A percentile compares a stretch with the other conserved stretches of the same genome.
These are phyloP conservation scores for Cercophora scortea DNA, from an alignment of 495 filamentous ascomycete species.

Conservation along the genomic window DNA sequence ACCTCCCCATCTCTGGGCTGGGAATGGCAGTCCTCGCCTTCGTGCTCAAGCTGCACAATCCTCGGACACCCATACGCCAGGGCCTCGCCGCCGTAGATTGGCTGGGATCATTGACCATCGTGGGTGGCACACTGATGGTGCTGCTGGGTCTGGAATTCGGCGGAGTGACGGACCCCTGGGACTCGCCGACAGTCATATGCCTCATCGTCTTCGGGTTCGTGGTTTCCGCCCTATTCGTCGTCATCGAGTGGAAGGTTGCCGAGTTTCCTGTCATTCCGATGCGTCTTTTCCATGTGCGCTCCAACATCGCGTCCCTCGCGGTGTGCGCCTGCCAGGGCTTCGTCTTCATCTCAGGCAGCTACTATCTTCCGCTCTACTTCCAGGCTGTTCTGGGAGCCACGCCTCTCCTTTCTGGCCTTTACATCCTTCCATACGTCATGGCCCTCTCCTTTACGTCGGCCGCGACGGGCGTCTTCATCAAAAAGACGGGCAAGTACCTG, in stretches of 20 bases:
- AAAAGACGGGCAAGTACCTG: slow-evolving; percentile 57
- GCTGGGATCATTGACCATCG: slow-evolving; percentile 59
- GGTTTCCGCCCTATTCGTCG: slow-evolving; percentile 52
- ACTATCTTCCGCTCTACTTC: slow-evolving; percentile 75
- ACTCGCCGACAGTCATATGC: slow-evolving; percentile 66
- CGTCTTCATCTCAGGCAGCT: slow-evolving; percentile 66
- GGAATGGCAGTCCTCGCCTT: slow-evolving; percentile 59
- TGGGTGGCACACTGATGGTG: slow-evolving; percentile 76
- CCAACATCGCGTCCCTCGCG: slow-evolving; percentile 50
- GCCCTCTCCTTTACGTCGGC: slow-evolving; percentile 61
- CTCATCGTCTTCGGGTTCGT: slow-evolving; percentile 68
- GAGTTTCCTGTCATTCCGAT: slow-evolving; percentile 72
- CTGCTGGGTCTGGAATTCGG: slow-evolving; percentile 74
- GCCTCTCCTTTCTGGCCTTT: slow-evolving; percentile 71
- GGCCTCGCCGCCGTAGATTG: slow-evolving; percentile 74
- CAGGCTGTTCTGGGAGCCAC: slow-evolving; percentile 64
- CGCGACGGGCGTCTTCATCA: slow-evolving; percentile 59
- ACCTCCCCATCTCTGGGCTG: slow-evolving; percentile 67
- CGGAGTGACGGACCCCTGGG: slow-evolving; percentile 69
- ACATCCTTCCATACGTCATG: slow-evolving; percentile 67
- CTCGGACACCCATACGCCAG: slow-evolving; percentile 58
- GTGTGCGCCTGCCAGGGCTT: slow-evolving; percentile 59
- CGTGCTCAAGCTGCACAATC: slow-evolving; percentile 69
- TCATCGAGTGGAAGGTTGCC: slow-evolving; percentile 66
- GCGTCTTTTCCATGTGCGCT: slow-evolving; percentile 52